Conservation (phyloP, 2,329 filamentous ascomycete genomes). For the Corniculantispora saksenae region DNA sequence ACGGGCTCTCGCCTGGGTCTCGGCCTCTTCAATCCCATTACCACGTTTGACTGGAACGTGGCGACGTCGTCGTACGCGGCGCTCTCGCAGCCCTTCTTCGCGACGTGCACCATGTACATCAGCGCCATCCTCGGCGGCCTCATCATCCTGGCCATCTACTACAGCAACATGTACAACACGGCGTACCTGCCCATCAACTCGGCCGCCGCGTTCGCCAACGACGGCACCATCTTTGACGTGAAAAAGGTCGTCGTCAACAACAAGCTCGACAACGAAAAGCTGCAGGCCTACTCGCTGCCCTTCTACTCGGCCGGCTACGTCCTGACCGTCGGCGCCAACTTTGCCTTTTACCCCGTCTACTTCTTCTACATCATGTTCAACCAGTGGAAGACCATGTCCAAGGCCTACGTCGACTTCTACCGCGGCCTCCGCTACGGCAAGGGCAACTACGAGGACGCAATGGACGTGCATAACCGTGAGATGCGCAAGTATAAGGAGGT, state of each 20-base stretch:
- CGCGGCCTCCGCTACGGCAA: conserved; percentile 39
- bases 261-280: conserved; percentile 38
- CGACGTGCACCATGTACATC: conserved; percentile 39
- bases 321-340: conserved; percentile 43
- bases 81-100: conserved; percentile 42
- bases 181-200: conserved; percentile 50
- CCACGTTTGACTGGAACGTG: conserved; percentile 44
- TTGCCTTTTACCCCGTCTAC: conserved; percentile 46
- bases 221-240: conserved; percentile 40
- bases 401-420: conserved; percentile 42
- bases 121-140: conserved; percentile 37
- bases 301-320: conserved; percentile 47
- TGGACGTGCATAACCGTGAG: conserved; percentile 41
- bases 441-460: conserved; percentile 42
- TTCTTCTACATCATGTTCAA: conserved; percentile 46
- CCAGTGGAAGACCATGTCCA: conserved; percentile 39
- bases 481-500: conserved; percentile 46
- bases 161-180: conserved; percentile 45
- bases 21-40: conserved; percentile 38
- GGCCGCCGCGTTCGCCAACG: conserved; percentile 43
- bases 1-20: conserved; percentile 45
- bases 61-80: conserved; percentile 40
- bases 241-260: conserved; percentile 39
- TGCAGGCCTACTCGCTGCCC: conserved; percentile 45
- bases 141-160: conserved; percentile 44